A percentile compares a stretch with the other conserved stretches of the same genome.
phyloP scores from a whole-genome alignment of 495 filamentous ascomycete species.

The Hypoxylon cercidicola region DNA sequence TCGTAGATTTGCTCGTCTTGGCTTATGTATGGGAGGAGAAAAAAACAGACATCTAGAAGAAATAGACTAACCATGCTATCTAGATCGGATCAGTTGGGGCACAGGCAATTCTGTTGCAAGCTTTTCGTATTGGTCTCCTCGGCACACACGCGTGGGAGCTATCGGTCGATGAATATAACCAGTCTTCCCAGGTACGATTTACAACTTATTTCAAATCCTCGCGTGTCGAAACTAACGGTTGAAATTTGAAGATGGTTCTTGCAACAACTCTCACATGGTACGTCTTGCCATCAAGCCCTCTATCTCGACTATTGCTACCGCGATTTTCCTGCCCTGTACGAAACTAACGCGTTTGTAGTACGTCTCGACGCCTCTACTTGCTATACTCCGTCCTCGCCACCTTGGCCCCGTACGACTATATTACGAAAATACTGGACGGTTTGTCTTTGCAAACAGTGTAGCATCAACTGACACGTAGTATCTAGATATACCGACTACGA shows the following conservation, averaged over 20 bases:
- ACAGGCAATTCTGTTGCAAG: neutral
- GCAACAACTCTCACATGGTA: conserved; percentile 8
- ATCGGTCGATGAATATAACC: conserved; percentile 8
- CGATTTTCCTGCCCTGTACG: neutral
- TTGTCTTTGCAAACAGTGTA: no score
- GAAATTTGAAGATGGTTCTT: neutral
- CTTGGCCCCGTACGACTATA: no score
- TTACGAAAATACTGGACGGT: no score
- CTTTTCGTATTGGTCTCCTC: neutral
- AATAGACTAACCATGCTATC: neutral
- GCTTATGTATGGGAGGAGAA: conserved; percentile 3
- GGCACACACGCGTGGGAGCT: conserved; percentile 9
- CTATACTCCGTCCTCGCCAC: no score
- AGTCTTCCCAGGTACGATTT: conserved; percentile 4
- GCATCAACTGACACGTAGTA: no score
- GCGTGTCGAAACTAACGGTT: neutral
- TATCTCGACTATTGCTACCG: neutral
- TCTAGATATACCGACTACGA: conserved; percentile 13
- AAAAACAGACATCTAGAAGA: neutral
- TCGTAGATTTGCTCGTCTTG: conserved; percentile 1
- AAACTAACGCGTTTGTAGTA: conserved; percentile 1
- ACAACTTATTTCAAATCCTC: neutral
- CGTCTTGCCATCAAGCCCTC: neutral
- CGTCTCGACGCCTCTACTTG: neutral
- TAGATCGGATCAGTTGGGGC: conserved; percentile 1